Evolutionary conservation across 2,329 filamentous ascomycete species (phyloP).

Genomic region (Pseudomassariella vexata): DNA sequence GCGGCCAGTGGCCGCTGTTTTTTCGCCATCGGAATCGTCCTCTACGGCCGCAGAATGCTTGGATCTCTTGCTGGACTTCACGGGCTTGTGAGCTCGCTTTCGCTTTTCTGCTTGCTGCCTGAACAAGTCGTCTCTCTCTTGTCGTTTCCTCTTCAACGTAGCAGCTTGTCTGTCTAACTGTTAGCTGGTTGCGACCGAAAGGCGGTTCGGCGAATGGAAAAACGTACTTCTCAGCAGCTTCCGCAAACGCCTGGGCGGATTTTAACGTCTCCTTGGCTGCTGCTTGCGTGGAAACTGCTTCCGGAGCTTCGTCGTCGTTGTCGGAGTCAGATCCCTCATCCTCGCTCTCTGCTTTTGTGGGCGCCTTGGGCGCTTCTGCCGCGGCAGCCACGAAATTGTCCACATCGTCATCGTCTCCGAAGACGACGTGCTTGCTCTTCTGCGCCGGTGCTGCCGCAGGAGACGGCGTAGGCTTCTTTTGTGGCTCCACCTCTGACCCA

Average conservation of each 20-base stretch:
- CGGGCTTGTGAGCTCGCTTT: constrained; percentile 25
- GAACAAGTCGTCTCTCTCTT: constrained; percentile 47
- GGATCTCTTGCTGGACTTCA: constrained; percentile 16
- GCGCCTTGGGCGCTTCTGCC: constrained; percentile 8
- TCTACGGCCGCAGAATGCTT: constrained; percentile 15
- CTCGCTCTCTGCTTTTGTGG: constrained; percentile 8
- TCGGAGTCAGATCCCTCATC: constrained; percentile 33
- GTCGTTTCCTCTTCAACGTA: constrained; percentile 47
- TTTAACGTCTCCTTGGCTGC: constrained; percentile 41
- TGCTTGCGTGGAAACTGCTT: constrained; percentile 49
- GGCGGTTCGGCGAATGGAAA: background rate
- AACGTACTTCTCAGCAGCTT: constrained; percentile 46
- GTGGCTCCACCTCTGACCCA: background rate
- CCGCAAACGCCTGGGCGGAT: constrained; percentile 39
- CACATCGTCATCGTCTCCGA: constrained; percentile 25
- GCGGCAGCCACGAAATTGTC: constrained; percentile 23
- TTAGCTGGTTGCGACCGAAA: constrained; percentile 7
- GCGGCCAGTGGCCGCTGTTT: constrained; percentile 13
- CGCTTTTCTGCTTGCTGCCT: constrained; percentile 49
- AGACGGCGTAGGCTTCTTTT: background rate
- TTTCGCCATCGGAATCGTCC: constrained; percentile 11
- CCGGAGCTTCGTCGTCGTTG: constrained; percentile 50
- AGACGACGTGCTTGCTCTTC: constrained; percentile 24
- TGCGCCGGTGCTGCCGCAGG: constrained; percentile 9
- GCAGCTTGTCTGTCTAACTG: constrained; percentile 37